Base-by-base conservation (phyloP, 257 asterid genomes). In the Lycium barbarum region DNA sequence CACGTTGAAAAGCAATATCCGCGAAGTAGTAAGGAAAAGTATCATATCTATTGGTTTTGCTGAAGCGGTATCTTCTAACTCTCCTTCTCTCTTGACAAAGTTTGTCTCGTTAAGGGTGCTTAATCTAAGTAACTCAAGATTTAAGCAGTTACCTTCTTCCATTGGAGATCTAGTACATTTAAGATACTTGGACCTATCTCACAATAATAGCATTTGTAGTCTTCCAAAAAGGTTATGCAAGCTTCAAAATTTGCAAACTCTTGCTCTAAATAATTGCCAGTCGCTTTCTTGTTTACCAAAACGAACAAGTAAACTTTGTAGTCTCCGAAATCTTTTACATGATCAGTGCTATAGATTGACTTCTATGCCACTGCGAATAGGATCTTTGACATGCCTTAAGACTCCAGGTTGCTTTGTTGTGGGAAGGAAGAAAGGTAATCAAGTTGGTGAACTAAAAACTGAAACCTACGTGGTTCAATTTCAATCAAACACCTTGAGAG, bases 391-490 rank as follows among this genome's bases (percentile, higher is more conserved):
- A 63, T 26, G 43, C 71, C 71, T 63, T 26, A 26, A 11, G 15
- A 11, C 68, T 9, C 7, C 20, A 20, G 0, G 0, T 22, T 40
- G 45, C 45, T 40, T 40, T 40, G 6, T 40, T 40, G 45, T 40
- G 45, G 45, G 45, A 40, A 40, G 6, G 45, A 40, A 40, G 45
- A 40, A 40, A 40, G 45, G 45, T 40, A 3, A 40, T 40, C 45
- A 40, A 40, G 6, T 40, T 40, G 6, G 45, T 40, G 45, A 40
- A 40, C 45, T 40, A 40, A 40, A 40, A 40, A 40, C 45, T 76
- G 86, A 82, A 80, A 88, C 36, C 88, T 86, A 3, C n/a, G 71
- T 13, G 88, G 89, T 14, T 3, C 11, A 2, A 87, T 89, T 17
- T 3, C 26, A 40, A 40, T 40, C 5, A 40, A 4, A 40, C 4